Evolutionary conservation across 371 early-diverging fungal species (phyloP).

Genomic region (Rhizopus delemar): DNA sequence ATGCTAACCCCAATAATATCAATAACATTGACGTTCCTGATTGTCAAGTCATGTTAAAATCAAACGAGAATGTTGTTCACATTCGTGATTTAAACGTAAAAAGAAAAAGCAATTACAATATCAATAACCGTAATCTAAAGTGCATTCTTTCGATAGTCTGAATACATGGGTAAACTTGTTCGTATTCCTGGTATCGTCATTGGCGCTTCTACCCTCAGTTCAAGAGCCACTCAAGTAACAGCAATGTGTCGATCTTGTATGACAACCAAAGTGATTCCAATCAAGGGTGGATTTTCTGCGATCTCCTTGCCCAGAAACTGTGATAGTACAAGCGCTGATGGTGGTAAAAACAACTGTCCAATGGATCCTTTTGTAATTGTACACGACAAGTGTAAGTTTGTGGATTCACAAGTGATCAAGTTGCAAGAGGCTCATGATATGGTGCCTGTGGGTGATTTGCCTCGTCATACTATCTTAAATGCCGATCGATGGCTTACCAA

Average conservation of each 20-base stretch:
- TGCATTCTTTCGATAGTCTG: constrained; percentile 58
- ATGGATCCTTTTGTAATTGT: constrained; percentile 95
- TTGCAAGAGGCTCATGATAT: constrained; percentile 98
- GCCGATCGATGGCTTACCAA: constrained; percentile 91
- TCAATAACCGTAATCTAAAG: background rate
- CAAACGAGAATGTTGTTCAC: constrained; percentile 80
- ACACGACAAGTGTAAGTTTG: constrained; percentile 94
- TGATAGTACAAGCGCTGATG: constrained; percentile 44
- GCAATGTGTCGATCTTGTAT: constrained; percentile 89
- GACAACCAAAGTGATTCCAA: constrained; percentile 72
- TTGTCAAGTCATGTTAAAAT: constrained; percentile 86
- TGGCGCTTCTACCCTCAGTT: constrained; percentile 87
- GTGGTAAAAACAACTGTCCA: constrained; percentile 63
- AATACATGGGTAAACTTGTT: constrained; percentile 91
- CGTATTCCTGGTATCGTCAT: constrained; percentile 97
- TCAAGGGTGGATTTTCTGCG: constrained; percentile 86
- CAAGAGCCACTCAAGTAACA: constrained; percentile 86
- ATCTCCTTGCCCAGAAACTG: constrained; percentile 87
- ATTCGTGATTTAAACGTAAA: constrained; percentile 83
- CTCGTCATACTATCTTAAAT: constrained; percentile 92
- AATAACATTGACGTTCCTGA: constrained; percentile 63
- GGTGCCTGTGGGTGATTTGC: constrained; percentile 98
- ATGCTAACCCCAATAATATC: constrained; percentile 43
- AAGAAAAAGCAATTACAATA: background rate
- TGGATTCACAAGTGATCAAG: constrained; percentile 98